Evolutionary conservation across 1,284 basidiomycete species (phyloP).

Genomic region (Ceratobasidium sp.): DNA sequence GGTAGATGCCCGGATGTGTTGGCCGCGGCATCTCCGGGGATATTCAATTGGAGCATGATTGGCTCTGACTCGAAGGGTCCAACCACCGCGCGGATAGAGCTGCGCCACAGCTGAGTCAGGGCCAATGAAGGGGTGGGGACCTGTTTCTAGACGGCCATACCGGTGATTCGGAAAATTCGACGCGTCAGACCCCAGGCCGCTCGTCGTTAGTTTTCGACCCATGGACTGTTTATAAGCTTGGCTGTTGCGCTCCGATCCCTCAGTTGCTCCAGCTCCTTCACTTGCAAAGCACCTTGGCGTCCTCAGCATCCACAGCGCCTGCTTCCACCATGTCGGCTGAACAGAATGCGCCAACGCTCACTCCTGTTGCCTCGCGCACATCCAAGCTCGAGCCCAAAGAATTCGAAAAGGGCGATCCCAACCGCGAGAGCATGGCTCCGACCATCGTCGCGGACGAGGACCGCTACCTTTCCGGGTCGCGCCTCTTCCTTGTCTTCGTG

Average conservation of each 20-base stretch:
- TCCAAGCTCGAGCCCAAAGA: conserved; percentile 29
- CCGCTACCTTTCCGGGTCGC: conserved; percentile 44
- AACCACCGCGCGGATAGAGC: no score
- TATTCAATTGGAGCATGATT: no score
- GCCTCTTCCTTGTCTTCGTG: conserved; percentile 47
- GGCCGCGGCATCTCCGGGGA: neutral
- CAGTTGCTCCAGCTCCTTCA: conserved; percentile 2
- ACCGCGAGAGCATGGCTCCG: conserved; percentile 30
- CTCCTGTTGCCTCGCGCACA: conserved; percentile 1
- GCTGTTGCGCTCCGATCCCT: neutral
- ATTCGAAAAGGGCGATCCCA: conserved; percentile 17
- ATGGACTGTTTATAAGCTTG: neutral
- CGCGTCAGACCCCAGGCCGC: neutral
- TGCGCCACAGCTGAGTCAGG: no score
- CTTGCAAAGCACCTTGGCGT: neutral
- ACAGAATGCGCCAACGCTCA: neutral
- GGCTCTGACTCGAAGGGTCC: no score
- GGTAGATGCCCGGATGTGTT: neutral
- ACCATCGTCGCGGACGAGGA: conserved; percentile 33
- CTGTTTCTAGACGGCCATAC: no score
- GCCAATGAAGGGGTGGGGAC: no score
- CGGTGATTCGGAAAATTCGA: no score
- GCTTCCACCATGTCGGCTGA: conserved; percentile 16
- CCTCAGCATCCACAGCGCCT: neutral
- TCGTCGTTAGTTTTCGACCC: neutral